Percentiles rank a stretch among this genome's conserved stretches.
phyloP scores from a whole-genome alignment of 345 rosid species.

The Sisymbrium irio region DNA sequence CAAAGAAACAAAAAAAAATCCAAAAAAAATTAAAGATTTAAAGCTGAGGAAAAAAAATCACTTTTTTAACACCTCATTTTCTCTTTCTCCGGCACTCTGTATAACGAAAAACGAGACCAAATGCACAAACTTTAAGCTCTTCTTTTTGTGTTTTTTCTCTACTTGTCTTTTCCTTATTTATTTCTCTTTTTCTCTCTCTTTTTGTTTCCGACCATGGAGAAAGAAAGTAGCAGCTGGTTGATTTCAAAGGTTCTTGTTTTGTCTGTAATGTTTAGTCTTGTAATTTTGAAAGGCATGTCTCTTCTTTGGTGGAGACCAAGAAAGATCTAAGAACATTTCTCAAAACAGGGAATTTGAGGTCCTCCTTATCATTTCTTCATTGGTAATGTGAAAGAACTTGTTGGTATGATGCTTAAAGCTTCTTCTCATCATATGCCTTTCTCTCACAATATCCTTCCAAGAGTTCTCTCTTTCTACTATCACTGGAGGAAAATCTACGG shows the following conservation, averaged over 20 bases:
- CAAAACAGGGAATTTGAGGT: constrained; percentile 91
- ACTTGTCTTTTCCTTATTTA: not conserved
- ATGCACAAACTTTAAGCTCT: constrained; percentile 24
- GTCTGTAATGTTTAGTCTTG: constrained; percentile 33
- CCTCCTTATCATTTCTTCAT: constrained; percentile 96
- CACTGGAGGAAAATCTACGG: constrained; percentile 98
- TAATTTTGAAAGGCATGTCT: constrained; percentile 49
- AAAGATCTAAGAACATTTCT: constrained; percentile 87
- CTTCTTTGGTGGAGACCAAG: constrained; percentile 93
- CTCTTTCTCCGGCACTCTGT: constrained; percentile 43
- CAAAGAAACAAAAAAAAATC: constrained; percentile 31
- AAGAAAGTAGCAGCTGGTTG: constrained; percentile 38
- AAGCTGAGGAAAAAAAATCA: constrained; percentile 8
- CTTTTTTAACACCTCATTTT: constrained; percentile 38
- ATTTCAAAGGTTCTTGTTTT: constrained; percentile 42
- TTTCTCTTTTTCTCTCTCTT: not conserved
- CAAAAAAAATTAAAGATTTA: not conserved
- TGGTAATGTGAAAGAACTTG: constrained; percentile 91
- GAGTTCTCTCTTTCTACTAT: constrained; percentile 91
- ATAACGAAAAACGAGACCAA: constrained; percentile 32
- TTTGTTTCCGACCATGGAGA: constrained; percentile 31
- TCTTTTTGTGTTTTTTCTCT: constrained; percentile 20
- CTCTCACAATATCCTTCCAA: constrained; percentile 97
- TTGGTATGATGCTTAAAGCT: constrained; percentile 84
- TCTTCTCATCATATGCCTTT: constrained; percentile 93